Conservation (phyloP, 2,329 filamentous ascomycete genomes). For the Pseudogymnoascus sp. region DNA sequence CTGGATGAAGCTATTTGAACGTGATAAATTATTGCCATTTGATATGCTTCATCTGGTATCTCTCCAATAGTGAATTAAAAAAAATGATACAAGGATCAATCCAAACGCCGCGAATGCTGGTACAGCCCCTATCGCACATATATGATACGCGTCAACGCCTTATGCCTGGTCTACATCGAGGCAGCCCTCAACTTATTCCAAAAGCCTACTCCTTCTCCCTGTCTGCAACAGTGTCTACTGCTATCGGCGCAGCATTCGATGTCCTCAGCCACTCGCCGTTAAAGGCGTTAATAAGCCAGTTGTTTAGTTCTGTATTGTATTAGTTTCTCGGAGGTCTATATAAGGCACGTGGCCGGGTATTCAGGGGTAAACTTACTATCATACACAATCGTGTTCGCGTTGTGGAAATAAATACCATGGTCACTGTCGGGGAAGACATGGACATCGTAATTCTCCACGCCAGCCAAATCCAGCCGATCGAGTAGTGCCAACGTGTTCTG, state of each 20-base stretch:
- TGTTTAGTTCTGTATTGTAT: conserved; percentile 57
- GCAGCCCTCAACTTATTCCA: neutral
- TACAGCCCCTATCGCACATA: conserved; percentile 1
- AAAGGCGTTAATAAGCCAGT: conserved; percentile 95
- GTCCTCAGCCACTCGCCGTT: conserved; percentile 80
- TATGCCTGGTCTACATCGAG: neutral
- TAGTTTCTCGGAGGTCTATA: conserved; percentile 22
- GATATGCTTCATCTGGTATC: conserved; percentile 1
- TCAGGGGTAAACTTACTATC: conserved; percentile 60
- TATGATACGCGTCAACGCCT: neutral
- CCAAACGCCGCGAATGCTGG: neutral
- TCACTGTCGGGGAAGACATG: conserved; percentile 96
- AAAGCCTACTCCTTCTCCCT: conserved; percentile 11
- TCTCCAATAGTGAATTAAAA: neutral
- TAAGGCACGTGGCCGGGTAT: neutral
- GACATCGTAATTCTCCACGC: conserved; percentile 89
- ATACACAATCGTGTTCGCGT: conserved; percentile 84
- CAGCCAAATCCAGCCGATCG: conserved; percentile 73
- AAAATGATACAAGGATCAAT: neutral
- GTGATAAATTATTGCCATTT: neutral
- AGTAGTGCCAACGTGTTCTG: conserved; percentile 86
- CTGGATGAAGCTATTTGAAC: neutral
- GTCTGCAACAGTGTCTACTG: conserved; percentile 20
- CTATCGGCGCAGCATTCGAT: conserved; percentile 24
- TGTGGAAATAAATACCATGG: conserved; percentile 91